Evolutionary conservation across 805 yeast genomes (phyloP).

Genomic region (Candida piceae): DNA sequence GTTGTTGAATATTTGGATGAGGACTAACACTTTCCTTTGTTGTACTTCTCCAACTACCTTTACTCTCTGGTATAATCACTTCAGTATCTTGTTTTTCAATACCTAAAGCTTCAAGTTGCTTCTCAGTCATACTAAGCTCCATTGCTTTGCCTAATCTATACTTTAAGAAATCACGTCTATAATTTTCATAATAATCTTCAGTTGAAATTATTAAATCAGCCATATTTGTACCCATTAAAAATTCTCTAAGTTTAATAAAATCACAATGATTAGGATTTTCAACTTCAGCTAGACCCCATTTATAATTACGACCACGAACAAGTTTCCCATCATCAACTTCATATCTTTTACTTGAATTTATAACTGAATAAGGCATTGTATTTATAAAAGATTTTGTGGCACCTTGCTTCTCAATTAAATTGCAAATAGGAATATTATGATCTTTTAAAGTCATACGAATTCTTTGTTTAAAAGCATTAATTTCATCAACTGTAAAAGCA

Average conservation of each 20-base stretch:
- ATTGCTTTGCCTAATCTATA: conserved; percentile 28
- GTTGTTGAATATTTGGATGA: conserved; percentile 27
- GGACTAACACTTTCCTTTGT: conserved; percentile 10
- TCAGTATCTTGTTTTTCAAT: conserved; percentile 16
- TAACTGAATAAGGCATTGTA: conserved; percentile 64
- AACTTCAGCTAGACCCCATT: conserved; percentile 85
- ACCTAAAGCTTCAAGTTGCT: conserved; percentile 17
- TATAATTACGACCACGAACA: conserved; percentile 72
- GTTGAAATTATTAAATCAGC: conserved; percentile 74
- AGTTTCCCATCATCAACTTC: conserved; percentile 38
- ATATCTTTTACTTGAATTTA: conserved; percentile 57
- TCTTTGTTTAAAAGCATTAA: conserved; percentile 46
- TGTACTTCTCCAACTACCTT: conserved; percentile 23
- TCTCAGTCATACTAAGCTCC: conserved; percentile 18
- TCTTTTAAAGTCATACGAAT: conserved; percentile 46
- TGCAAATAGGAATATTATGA: conserved; percentile 57
- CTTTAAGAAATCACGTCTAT: conserved; percentile 51
- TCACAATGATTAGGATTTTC: conserved; percentile 78
- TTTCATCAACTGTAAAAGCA: conserved; percentile 55
- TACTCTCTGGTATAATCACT: conserved; percentile 19
- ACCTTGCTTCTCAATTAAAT: conserved; percentile 36
- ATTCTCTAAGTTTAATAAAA: conserved; percentile 55
- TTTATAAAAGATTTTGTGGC: conserved; percentile 29
- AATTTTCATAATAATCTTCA: conserved; percentile 70
- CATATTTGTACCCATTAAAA: conserved; percentile 66